Base-by-base conservation (phyloP, 139 green algal genomes). In the Chlorella sp. region DNA sequence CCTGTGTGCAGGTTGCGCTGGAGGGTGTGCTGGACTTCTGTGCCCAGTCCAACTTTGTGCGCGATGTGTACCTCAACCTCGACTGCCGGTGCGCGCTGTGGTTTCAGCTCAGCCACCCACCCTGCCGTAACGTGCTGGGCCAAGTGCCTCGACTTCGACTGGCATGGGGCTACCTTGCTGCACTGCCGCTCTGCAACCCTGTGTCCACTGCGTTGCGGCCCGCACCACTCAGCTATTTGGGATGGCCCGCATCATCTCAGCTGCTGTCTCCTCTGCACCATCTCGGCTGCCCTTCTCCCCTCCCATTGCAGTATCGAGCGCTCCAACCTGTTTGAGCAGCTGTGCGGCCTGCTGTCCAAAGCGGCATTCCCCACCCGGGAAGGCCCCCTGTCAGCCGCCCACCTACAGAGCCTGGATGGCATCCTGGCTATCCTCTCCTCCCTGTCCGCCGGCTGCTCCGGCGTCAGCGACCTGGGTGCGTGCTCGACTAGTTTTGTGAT, bases 11-110 rank as follows among this genome's bases (percentile, higher is more conserved):
- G 51, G 51, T 21, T 4, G 97, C 97, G 26, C 84, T 99, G 70
- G 97, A 99, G 89, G 93, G 90, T 4, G 70, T 99, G 25, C 90
- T 99, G 32, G 97, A 99, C 87, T 93, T 99, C 21, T 95, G 91
- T 92, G 5, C 63, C 23, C 94, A 98, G 82, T 93, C 95, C 17
- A 86, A 86, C 41, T 99, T 99, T 85, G 85, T 97, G 51, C 88
- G 92, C 34, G 93, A 97, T 44, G 90, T 94, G 16, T 99, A 95
- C 85, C 88, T 95, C 68, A 98, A 98, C 76, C 93, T 96, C 80
- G 97, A 99, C 91, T 98, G 95, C 90, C 87, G 90, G 69, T 64
- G 95, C 6, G 90, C 38, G 16, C 30, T 28, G 18, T n/a, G n/a
- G n/a, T n/a, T n/a, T n/a, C n/a, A n/a, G n/a, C n/a, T n/a, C n/a